A percentile compares a stretch with the other conserved stretches of the same genome.
phyloP scores from a whole-genome alignment of 192 early-diverging fungal genomes.

The Endogone sp. region DNA sequence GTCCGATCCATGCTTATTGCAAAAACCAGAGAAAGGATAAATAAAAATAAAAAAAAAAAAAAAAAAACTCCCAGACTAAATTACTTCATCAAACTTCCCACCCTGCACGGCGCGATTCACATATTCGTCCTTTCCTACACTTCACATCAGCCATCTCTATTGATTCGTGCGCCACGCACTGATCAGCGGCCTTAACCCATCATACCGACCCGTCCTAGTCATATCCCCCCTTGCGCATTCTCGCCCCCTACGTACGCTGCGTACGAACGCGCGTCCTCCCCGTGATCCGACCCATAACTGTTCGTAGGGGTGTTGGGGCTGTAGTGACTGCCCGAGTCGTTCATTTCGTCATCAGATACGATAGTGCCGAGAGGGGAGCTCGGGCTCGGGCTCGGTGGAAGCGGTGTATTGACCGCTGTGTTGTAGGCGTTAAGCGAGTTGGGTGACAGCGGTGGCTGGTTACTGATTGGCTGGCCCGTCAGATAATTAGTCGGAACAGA shows the following conservation, averaged over 20 bases:
- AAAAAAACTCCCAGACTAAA: not conserved
- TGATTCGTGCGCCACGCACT: not conserved
- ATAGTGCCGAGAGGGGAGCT: not conserved
- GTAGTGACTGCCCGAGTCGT: not conserved
- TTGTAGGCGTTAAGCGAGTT: slow-evolving; percentile 37
- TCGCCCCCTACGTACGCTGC: not conserved
- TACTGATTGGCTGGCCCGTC: not conserved
- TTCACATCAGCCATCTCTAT: no score
- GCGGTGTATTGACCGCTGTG: slow-evolving; percentile 46
- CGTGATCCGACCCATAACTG: not conserved
- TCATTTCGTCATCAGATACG: not conserved
- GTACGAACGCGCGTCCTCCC: not conserved
- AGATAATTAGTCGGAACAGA: slow-evolving; percentile 2
- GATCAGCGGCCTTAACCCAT: not conserved
- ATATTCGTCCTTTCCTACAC: no score
- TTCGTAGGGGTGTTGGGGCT: not conserved
- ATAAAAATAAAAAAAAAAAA: not conserved
- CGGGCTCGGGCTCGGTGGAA: slow-evolving; percentile 43
- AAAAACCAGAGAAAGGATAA: not conserved
- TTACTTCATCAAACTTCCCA: not conserved
- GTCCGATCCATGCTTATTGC: not conserved
- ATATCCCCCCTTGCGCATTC: not conserved
- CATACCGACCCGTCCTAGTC: not conserved
- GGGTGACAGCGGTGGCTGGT: slow-evolving; percentile 7
- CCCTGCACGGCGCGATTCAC: not conserved